Conservation (phyloP, 768 basidiomycete species). For the Strobilomyces dryophilus region DNA sequence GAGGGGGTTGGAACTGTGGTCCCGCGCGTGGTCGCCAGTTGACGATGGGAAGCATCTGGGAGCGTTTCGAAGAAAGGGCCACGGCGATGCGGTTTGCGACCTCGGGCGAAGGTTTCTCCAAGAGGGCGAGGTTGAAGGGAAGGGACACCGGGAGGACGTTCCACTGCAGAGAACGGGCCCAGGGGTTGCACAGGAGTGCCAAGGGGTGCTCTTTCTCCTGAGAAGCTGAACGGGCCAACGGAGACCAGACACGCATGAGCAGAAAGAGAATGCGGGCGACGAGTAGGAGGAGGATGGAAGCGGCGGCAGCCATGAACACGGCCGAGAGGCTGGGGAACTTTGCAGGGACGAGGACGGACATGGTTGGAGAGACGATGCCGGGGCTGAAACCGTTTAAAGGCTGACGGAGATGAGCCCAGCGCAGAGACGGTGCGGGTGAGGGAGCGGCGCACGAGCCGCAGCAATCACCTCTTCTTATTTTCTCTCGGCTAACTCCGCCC, state of each 20-base stretch:
- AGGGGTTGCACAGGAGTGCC: conserved; percentile 4
- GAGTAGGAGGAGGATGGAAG: conserved; percentile 26
- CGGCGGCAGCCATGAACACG: conserved; percentile 30
- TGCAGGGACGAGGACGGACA: conserved; percentile 31
- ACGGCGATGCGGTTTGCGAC: conserved; percentile 8
- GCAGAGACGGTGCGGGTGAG: conserved; percentile 2
- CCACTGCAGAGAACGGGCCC: conserved; percentile 24
- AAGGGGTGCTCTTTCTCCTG: conserved; percentile 15
- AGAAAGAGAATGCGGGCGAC: conserved; percentile 29
- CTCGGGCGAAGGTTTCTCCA: conserved; percentile 19
- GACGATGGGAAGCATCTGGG: conserved; percentile 13
- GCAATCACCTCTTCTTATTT: conserved; percentile 21
- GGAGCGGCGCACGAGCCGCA: conserved; percentile 14
- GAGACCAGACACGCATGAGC: conserved; percentile 27
- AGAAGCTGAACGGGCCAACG: conserved; percentile 7
- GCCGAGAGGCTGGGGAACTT: conserved; percentile 28
- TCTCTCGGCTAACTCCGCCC: conserved; percentile 21
- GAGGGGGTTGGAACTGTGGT: conserved; percentile 30
- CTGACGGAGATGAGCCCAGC: conserved; percentile 24
- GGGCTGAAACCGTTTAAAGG: conserved; percentile 18
- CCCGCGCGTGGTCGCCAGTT: conserved; percentile 22
- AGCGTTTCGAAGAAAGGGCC: conserved; percentile 7
- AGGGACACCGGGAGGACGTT: conserved; percentile 26
- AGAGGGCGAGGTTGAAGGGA: conserved; percentile 20
- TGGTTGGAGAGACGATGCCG: conserved; percentile 2